Evolutionary conservation across 768 basidiomycete genomes (phyloP).

Genomic region (Lyophyllum decastes): DNA sequence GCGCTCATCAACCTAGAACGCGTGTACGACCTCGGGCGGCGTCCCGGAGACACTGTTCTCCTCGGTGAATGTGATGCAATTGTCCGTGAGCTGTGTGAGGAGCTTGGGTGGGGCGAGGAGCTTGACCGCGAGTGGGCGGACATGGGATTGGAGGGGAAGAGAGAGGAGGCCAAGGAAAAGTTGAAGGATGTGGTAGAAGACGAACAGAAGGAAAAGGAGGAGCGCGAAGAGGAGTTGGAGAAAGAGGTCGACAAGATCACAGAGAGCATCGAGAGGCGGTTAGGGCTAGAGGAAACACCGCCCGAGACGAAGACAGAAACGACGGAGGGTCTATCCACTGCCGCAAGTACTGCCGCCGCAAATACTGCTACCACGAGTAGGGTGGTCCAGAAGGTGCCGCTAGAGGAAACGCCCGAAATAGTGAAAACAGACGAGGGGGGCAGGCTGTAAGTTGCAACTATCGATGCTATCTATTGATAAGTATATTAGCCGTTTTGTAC

Average conservation of each 20-base stretch:
- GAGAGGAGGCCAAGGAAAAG: constrained; percentile 8
- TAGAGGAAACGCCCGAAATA: background rate
- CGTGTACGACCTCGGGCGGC: constrained; percentile 66
- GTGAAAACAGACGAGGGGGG: background rate
- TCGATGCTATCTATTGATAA: background rate
- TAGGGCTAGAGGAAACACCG: constrained; percentile 22
- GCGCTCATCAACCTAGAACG: constrained; percentile 87
- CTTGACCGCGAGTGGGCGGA: constrained; percentile 55
- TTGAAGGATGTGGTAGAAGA: constrained; percentile 2
- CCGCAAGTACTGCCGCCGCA: too few species aligned
- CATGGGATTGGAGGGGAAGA: constrained; percentile 34
- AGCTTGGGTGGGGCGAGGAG: constrained; percentile 77
- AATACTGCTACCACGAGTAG: too few species aligned
- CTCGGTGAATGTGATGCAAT: constrained; percentile 75
- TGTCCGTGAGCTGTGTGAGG: constrained; percentile 58
- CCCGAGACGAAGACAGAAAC: too few species aligned
- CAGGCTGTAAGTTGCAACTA: background rate
- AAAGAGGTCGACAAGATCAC: constrained; percentile 35
- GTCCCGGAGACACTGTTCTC: constrained; percentile 59
- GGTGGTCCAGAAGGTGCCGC: too few species aligned
- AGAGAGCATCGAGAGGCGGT: constrained; percentile 29
- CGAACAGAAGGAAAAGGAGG: constrained; percentile 18
- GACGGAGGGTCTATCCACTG: background rate
- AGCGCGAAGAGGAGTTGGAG: constrained; percentile 22
- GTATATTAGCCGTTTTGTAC: background rate